Conservation (phyloP, 2,329 filamentous ascomycete genomes). For the Albophoma yamanashiensis region DNA sequence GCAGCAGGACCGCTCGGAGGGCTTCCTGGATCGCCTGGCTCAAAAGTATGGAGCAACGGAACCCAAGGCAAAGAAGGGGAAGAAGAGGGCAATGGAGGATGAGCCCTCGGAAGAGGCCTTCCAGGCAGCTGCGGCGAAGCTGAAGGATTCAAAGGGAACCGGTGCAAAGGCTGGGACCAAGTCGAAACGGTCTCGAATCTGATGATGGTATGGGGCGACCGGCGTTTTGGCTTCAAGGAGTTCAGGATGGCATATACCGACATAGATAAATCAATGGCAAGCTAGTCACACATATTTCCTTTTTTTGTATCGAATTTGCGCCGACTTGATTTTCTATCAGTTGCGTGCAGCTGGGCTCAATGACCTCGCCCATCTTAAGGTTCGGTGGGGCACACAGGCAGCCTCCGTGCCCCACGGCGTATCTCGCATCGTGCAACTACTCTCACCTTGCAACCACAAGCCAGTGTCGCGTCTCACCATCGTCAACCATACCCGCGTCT, state of each 20-base stretch:
- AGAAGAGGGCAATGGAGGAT: slow-evolving; percentile 47
- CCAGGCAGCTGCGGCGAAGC: slow-evolving; percentile 41
- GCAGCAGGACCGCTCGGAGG: slow-evolving; percentile 49
- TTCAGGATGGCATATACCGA: background rate
- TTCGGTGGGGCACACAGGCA: background rate
- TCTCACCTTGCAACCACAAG: background rate
- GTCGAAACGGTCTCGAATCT: background rate
- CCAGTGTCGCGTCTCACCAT: background rate
- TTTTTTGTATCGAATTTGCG: background rate
- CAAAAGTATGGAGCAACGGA: slow-evolving; percentile 56
- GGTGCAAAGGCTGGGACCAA: background rate
- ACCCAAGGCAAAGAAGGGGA: slow-evolving; percentile 37
- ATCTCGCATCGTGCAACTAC: background rate
- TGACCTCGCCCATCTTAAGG: background rate
- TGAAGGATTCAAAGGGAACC: slow-evolving; percentile 20
- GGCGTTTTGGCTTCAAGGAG: background rate
- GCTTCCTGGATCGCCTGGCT: slow-evolving; percentile 63
- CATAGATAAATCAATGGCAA: background rate
- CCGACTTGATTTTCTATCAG: background rate
- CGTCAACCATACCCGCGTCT: background rate
- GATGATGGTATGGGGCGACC: background rate
- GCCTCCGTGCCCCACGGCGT: background rate
- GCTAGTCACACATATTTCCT: background rate
- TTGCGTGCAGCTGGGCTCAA: background rate
- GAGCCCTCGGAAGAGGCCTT: slow-evolving; percentile 53